Evolutionary conservation across 2,329 filamentous ascomycete genomes (phyloP).

Genomic region (Penicillium occitanis): DNA sequence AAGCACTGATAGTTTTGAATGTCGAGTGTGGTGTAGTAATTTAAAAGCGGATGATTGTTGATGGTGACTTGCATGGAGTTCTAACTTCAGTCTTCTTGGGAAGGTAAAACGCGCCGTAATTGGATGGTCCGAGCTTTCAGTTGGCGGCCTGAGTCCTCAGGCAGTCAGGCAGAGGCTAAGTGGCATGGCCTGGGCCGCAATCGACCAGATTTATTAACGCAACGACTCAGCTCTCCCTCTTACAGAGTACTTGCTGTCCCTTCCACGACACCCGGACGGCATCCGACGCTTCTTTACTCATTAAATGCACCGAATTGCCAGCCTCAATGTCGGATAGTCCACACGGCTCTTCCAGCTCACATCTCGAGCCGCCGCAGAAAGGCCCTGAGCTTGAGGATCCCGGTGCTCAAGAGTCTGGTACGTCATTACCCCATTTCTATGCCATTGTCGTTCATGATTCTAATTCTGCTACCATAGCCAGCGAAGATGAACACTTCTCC

Average conservation of each 20-base stretch:
- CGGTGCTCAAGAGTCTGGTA: constrained; percentile 58
- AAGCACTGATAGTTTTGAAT: not conserved
- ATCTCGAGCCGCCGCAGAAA: constrained; percentile 56
- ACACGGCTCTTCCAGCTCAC: constrained; percentile 40
- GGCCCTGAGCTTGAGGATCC: constrained; percentile 57
- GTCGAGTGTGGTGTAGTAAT: not conserved
- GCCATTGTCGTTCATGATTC: not conserved
- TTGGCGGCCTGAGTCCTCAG: constrained; percentile 13
- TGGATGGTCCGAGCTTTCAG: constrained; percentile 19
- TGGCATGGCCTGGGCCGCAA: constrained; percentile 26
- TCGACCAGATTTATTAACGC: constrained; percentile 19
- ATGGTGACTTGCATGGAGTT: constrained; percentile 6
- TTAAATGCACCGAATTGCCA: constrained; percentile 26
- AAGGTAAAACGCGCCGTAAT: constrained; percentile 6
- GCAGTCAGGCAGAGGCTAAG: not conserved
- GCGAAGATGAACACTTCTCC: constrained; percentile 63
- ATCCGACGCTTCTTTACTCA: not conserved
- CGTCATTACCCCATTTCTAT: constrained; percentile 22
- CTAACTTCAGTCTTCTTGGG: not conserved
- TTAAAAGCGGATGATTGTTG: not conserved
- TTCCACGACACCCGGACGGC: constrained; percentile 6
- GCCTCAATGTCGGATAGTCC: constrained; percentile 39
- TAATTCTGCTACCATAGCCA: constrained; percentile 40
- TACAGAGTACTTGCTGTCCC: constrained; percentile 20
- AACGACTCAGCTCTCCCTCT: constrained; percentile 19